Evolutionary conservation across 768 basidiomycete species (phyloP).

Genomic region (Pleurotus djamor): DNA sequence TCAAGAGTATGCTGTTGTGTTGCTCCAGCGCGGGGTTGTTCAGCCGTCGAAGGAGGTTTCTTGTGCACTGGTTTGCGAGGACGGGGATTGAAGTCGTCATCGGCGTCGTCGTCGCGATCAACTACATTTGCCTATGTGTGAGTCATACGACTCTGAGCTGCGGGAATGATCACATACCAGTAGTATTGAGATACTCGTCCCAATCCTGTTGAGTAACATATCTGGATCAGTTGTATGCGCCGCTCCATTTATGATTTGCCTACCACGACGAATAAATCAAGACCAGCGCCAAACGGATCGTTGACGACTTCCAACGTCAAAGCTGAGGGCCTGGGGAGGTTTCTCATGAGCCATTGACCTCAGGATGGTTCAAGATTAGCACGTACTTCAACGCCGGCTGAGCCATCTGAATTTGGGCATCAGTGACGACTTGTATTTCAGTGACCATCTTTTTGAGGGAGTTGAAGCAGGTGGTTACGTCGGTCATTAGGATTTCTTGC

Average conservation of each 20-base stretch:
- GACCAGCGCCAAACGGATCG: slow-evolving; percentile 35
- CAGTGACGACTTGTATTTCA: slow-evolving; percentile 50
- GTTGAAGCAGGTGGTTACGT: slow-evolving; percentile 76
- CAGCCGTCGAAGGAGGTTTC: slow-evolving; percentile 24
- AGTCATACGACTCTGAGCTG: too few species aligned
- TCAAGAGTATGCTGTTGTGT: slow-evolving; percentile 56
- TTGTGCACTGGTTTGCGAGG: slow-evolving; percentile 23
- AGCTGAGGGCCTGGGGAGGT: slow-evolving; percentile 39
- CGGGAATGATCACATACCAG: slow-evolving; percentile 22
- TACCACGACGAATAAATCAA: slow-evolving; percentile 66
- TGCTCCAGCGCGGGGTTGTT: slow-evolving; percentile 40
- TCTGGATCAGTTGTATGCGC: not conserved
- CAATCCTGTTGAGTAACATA: slow-evolving; percentile 41
- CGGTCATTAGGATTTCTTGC: slow-evolving; percentile 78
- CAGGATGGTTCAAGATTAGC: not conserved
- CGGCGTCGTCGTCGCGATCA: slow-evolving; percentile 27
- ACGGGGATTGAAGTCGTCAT: slow-evolving; percentile 51
- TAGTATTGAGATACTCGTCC: slow-evolving; percentile 58
- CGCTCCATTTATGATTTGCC: slow-evolving; percentile 12
- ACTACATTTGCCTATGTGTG: not conserved
- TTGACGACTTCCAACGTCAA: slow-evolving; percentile 50
- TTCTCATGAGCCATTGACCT: slow-evolving; percentile 1
- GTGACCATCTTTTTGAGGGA: slow-evolving; percentile 78
- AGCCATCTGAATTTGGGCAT: slow-evolving; percentile 66
- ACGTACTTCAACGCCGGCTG: slow-evolving; percentile 64